Evolutionary conservation across 345 rosid species (phyloP).

Genomic region (Pistacia vera): DNA sequence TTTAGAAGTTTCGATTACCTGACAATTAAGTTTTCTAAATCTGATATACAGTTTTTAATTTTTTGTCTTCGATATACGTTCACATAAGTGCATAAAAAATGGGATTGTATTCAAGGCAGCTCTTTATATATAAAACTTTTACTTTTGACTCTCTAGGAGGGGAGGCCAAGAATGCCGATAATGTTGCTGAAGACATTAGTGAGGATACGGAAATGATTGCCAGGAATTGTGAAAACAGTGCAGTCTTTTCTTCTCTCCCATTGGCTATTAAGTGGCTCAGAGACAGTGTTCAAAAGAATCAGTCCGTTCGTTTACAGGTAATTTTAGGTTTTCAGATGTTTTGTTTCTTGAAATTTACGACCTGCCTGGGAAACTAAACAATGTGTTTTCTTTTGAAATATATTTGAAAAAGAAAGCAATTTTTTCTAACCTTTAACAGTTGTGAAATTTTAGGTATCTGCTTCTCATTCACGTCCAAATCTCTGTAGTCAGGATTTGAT

Average conservation of each 20-base stretch:
- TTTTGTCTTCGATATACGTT: neutral
- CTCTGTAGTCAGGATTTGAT: neutral
- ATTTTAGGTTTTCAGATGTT: neutral
- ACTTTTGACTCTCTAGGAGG: conserved; percentile 34
- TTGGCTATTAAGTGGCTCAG: conserved; percentile 88
- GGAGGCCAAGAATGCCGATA: conserved; percentile 37
- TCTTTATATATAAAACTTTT: conserved; percentile 10
- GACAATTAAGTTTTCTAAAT: neutral
- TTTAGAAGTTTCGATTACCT: neutral
- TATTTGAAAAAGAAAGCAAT: no score
- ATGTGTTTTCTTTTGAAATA: neutral
- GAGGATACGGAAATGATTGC: conserved; percentile 43
- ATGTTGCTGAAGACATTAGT: conserved; percentile 51
- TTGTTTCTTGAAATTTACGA: neutral
- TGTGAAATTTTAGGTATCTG: no score
- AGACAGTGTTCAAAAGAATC: conserved; percentile 63
- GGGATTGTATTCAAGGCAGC: neutral
- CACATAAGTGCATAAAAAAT: neutral
- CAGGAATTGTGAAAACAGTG: conserved; percentile 57
- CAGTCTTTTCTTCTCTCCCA: conserved; percentile 85
- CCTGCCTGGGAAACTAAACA: neutral
- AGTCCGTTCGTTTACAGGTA: conserved; percentile 74
- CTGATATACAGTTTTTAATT: neutral
- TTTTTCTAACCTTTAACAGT: no score
- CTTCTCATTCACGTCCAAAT: neutral